These are phyloP conservation scores for Drechslerella dactyloides DNA, from an alignment of 2,329 filamentous ascomycete species.

Conservation along the genomic window DNA sequence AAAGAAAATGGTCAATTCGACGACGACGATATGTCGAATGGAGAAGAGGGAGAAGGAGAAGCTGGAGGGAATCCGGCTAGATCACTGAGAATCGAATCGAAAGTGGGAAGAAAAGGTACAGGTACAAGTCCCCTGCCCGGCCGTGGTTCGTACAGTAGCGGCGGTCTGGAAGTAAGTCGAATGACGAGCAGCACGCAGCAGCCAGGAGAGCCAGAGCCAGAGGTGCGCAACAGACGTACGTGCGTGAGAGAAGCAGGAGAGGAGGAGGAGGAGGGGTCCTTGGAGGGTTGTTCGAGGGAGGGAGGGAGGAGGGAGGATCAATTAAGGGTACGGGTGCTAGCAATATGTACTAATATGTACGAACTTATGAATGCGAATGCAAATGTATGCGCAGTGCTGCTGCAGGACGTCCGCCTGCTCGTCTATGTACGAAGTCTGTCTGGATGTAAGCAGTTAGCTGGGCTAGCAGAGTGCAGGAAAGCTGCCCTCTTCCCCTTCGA, in stretches of 20 bases:
- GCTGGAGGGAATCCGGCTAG: conserved; percentile 1
- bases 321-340: conserved; percentile 51
- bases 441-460: conserved; percentile 21
- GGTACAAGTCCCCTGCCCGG: conserved; percentile 5
- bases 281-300: conserved; percentile 23
- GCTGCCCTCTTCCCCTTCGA: conserved; percentile 41
- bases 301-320: conserved; percentile 34
- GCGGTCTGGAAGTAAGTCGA: conserved; percentile 11
- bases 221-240: conserved; percentile 10
- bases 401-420: conserved; percentile 49
- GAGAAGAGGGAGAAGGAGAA: neutral
- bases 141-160: conserved; percentile 32
- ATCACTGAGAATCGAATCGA: conserved; percentile 13
- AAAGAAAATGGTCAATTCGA: no score
- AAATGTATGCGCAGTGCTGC: conserved; percentile 14
- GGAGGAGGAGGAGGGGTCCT: conserved; percentile 26
- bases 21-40: neutral
- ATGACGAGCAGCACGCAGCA: conserved; percentile 7
- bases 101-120: conserved; percentile 12
- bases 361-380: conserved; percentile 9
- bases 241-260: neutral
- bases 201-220: conserved; percentile 11
- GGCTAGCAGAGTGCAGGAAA: conserved; percentile 4
- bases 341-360: conserved; percentile 38
- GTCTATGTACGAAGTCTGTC: conserved; percentile 50